A percentile compares a stretch with the other conserved stretches of the same genome.
These are phyloP conservation scores for Peribolospora baueri DNA, from an alignment of 768 basidiomycete genomes.

Conservation along the genomic window DNA sequence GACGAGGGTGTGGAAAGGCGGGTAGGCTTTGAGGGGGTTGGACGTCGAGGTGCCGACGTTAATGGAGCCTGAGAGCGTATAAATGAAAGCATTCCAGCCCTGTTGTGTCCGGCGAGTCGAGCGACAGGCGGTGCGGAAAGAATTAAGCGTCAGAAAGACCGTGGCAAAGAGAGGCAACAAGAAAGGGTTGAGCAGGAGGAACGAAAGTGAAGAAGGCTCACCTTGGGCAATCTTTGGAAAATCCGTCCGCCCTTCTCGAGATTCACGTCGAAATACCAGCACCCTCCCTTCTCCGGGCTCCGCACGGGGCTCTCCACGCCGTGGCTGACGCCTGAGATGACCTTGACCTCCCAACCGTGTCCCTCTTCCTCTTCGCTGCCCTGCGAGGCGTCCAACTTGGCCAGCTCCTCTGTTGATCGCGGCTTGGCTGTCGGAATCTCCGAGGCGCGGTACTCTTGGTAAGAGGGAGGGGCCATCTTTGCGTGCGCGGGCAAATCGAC, in stretches of 20 bases:
- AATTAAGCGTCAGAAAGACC: background rate
- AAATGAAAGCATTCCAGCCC: conserved; percentile 71
- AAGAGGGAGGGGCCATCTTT: conserved; percentile 60
- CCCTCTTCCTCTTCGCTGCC: conserved; percentile 33
- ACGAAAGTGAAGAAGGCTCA: background rate
- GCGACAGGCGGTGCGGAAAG: too few species aligned
- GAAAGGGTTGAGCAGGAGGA: background rate
- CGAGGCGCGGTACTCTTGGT: conserved; percentile 51
- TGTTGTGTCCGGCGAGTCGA: conserved; percentile 26
- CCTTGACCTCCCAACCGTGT: conserved; percentile 37
- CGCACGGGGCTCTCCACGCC: conserved; percentile 29
- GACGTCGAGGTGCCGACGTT: conserved; percentile 28
- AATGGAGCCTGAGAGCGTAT: conserved; percentile 44
- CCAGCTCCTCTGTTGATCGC: too few species aligned
- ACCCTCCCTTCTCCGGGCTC: conserved; percentile 26
- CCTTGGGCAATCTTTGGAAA: conserved; percentile 62
- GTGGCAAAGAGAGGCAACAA: background rate
- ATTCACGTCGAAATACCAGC: conserved; percentile 69
- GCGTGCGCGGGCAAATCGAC: conserved; percentile 25
- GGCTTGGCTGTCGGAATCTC: conserved; percentile 19
- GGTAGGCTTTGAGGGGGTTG: conserved; percentile 24
- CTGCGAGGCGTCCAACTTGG: too few species aligned
- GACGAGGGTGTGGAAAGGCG: conserved; percentile 52
- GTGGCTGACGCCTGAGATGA: conserved; percentile 73
- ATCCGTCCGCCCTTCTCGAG: conserved; percentile 36